Conservation (phyloP, 2,329 filamentous ascomycete genomes). For the Escovopsis sp. region DNA sequence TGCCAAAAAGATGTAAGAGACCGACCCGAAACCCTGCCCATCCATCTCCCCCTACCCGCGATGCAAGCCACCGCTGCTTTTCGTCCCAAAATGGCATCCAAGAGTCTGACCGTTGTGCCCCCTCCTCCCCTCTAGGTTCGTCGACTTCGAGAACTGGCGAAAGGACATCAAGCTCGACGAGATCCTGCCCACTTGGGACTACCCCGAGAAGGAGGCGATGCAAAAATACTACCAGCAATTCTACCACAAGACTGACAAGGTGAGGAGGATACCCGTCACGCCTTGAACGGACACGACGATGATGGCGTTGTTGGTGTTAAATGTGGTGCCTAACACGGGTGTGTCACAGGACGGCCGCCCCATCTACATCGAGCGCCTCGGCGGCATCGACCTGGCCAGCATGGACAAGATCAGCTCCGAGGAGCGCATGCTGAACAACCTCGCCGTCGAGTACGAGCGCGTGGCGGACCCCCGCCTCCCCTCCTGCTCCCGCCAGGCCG, state of each 20-base stretch:
- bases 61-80: background rate
- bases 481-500: conserved; percentile 84
- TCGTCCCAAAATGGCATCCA: background rate
- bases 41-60: background rate
- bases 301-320: background rate
- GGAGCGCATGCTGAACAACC: conserved; percentile 91
- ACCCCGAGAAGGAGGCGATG: conserved; percentile 69
- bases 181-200: conserved; percentile 67
- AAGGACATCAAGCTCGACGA: conserved; percentile 74
- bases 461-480: conserved; percentile 84
- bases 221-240: conserved; percentile 94
- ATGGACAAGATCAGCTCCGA: conserved; percentile 88
- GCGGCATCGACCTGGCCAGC: conserved; percentile 76
- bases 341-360: conserved; percentile 70
- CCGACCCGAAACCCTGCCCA: background rate
- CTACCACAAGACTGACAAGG: conserved; percentile 94
- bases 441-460: conserved; percentile 96
- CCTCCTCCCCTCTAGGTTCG: conserved; percentile 49
- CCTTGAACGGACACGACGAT: background rate
- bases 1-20: conserved; percentile 74
- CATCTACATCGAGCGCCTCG: conserved; percentile 92
- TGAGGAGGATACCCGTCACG: conserved; percentile 16
- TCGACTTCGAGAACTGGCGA: conserved; percentile 84
- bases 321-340: conserved; percentile 1
- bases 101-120: conserved; percentile 8